These are phyloP conservation scores for Cnidoscolus chayamansa DNA, from an alignment of 441 rosid species.

Conservation along the genomic window DNA sequence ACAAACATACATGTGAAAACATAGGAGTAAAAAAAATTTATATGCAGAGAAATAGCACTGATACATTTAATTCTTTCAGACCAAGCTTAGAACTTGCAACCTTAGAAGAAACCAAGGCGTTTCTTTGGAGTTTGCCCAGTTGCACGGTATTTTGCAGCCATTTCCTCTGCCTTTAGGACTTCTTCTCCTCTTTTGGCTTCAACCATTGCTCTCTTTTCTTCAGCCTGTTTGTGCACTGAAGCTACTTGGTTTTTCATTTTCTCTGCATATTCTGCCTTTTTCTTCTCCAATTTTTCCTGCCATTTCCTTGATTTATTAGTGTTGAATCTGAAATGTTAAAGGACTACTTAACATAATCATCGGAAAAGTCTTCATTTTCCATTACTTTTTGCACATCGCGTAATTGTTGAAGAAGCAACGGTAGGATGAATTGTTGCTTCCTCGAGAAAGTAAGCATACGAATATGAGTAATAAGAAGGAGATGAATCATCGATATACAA, in stretches of 20 bases:
- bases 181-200: slow-evolving; percentile 80
- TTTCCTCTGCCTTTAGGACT: slow-evolving; percentile 75
- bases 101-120: slow-evolving; percentile 66
- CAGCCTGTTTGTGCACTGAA: slow-evolving; percentile 63
- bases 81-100: neutral
- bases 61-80: slow-evolving; percentile 14
- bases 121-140: slow-evolving; percentile 69
- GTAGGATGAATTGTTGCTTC: too few species aligned
- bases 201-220: slow-evolving; percentile 74
- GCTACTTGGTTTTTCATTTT: slow-evolving; percentile 73
- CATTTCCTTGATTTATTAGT: slow-evolving; percentile 7
- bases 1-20: too few species aligned
- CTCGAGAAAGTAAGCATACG: too few species aligned
- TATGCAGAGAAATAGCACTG: neutral
- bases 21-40: too few species aligned
- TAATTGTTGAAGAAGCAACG: too few species aligned
- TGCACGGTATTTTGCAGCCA: slow-evolving; percentile 82
- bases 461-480: too few species aligned
- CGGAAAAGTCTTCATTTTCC: neutral
- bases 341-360: neutral
- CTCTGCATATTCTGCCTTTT: slow-evolving; percentile 81
- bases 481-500: too few species aligned
- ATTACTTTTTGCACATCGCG: neutral
- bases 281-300: slow-evolving; percentile 78
- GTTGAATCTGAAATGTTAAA: slow-evolving; percentile 3